A percentile compares a stretch with the other conserved stretches of the same genome.
Evolutionary conservation across 352 stramenopile genomes (phyloP).

Genomic region (Pythium grandisporangium): DNA sequence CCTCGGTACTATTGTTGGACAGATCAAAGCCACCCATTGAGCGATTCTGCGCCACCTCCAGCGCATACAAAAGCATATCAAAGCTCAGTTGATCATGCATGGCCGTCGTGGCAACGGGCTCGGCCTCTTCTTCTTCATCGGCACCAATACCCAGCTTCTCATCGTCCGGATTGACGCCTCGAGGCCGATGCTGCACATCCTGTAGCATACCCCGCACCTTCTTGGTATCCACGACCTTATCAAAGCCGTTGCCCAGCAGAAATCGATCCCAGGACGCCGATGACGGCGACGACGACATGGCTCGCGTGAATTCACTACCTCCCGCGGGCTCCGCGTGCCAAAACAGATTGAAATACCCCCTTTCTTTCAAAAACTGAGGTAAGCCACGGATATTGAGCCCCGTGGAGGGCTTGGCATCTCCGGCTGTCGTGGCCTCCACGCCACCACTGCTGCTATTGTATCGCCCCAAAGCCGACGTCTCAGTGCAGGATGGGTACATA

Average conservation of each 20-base stretch:
- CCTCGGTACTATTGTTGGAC: too few relatives aligned
- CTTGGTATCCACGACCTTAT: slow-evolving; percentile 57
- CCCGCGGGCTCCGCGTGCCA: slow-evolving; percentile 59
- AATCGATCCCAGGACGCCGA: slow-evolving; percentile 73
- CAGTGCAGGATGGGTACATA: slow-evolving; percentile 58
- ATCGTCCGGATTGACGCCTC: slow-evolving; percentile 49
- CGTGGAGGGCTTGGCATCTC: too few relatives aligned
- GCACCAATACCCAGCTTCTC: slow-evolving; percentile 60
- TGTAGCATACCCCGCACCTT: slow-evolving; percentile 63
- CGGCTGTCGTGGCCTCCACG: too few relatives aligned
- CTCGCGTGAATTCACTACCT: too few relatives aligned
- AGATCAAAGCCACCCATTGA: too few relatives aligned
- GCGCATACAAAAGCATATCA: slow-evolving; percentile 57
- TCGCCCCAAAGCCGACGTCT: slow-evolving; percentile 50
- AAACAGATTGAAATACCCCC: slow-evolving; percentile 63
- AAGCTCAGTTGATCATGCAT: slow-evolving; percentile 71
- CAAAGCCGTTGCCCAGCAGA: slow-evolving; percentile 46
- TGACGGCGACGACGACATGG: too few relatives aligned
- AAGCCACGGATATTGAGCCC: slow-evolving; percentile 38
- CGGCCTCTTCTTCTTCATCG: too few relatives aligned
- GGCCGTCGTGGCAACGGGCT: too few relatives aligned
- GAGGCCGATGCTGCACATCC: slow-evolving; percentile 26
- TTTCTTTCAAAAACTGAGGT: slow-evolving; percentile 57
- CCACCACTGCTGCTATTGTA: too few relatives aligned
- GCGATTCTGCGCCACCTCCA: slow-evolving; percentile 26